Conservation (phyloP, 176 grass and related monocot species). For the Canna indica region DNA sequence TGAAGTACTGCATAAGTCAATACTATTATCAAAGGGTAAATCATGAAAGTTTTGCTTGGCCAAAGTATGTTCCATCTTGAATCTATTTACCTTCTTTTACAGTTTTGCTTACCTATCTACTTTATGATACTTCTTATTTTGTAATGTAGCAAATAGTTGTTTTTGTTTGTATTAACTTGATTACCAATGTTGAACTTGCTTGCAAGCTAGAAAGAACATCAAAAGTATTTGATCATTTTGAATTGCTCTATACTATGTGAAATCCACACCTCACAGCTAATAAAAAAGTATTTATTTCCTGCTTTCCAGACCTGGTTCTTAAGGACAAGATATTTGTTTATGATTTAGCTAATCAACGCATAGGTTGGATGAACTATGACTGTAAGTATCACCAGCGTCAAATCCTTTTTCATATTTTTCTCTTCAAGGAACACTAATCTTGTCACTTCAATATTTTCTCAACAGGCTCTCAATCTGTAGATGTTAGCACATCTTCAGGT, state of each 20-base stretch:
- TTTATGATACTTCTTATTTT: too few species aligned
- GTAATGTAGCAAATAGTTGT: too few species aligned
- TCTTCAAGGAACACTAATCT: background rate
- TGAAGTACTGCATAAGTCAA: too few species aligned
- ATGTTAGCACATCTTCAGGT: conserved; percentile 63
- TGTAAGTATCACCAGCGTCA: conserved; percentile 37
- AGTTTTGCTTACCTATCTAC: too few species aligned
- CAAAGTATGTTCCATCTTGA: too few species aligned
- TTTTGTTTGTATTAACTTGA: too few species aligned
- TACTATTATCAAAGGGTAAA: too few species aligned
- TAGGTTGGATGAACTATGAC: conserved; percentile 85
- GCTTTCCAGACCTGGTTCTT: conserved; percentile 64
- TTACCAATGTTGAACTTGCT: too few species aligned
- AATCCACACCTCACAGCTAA: background rate
- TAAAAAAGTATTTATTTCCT: conserved; percentile 1
- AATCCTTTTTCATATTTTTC: background rate
- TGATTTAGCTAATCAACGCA: conserved; percentile 71
- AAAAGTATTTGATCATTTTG: background rate
- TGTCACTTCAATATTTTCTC: background rate
- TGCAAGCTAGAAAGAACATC: too few species aligned
- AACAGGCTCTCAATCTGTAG: conserved; percentile 65
- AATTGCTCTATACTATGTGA: background rate
- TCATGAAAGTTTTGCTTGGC: too few species aligned
- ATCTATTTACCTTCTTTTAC: too few species aligned
- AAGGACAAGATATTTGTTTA: conserved; percentile 99